Percentiles rank a stretch among this genome's conserved stretches.
phyloP scores from a whole-genome alignment of 495 filamentous ascomycete genomes.

The Polyplosphaeria fusca region DNA sequence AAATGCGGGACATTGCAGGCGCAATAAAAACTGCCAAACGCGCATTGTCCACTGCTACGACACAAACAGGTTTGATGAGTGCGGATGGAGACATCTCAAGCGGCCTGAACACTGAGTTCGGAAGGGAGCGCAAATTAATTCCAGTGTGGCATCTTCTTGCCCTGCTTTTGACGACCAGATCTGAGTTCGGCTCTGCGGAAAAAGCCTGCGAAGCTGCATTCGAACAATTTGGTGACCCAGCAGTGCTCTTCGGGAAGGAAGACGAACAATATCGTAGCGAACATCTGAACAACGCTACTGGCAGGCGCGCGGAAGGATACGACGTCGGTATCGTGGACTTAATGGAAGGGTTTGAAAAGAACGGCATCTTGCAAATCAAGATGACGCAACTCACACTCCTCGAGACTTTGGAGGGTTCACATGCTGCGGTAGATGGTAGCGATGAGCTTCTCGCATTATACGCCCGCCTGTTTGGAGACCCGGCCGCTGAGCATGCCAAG shows the following conservation, averaged over 20 bases:
- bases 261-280: conserved; percentile 29
- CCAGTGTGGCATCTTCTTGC: conserved; percentile 84
- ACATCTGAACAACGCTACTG: conserved; percentile 26
- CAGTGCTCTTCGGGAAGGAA: conserved; percentile 36
- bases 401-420: conserved; percentile 76
- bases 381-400: conserved; percentile 88
- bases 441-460: conserved; percentile 82
- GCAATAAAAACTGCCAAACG: conserved; percentile 76
- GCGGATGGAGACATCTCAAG: conserved; percentile 36
- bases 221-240: conserved; percentile 63
- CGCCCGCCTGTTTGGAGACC: conserved; percentile 66
- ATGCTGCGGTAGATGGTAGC: conserved; percentile 76
- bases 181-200: conserved; percentile 76
- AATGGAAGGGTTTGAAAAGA: conserved; percentile 74
- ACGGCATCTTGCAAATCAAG: conserved; percentile 79
- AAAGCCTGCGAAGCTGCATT: conserved; percentile 85
- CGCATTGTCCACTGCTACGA: conserved; percentile 43
- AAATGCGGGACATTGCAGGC: conserved; percentile 69
- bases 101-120: conserved; percentile 38
- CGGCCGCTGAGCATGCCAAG: conserved; percentile 38
- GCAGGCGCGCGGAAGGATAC: background rate
- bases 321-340: conserved; percentile 58
- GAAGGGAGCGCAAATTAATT: conserved; percentile 56
- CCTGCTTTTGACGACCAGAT: conserved; percentile 76
- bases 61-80: conserved; percentile 36